Evolutionary conservation across 2,329 filamentous ascomycete species (phyloP).

Genomic region (Scedosporium apiospermum): DNA sequence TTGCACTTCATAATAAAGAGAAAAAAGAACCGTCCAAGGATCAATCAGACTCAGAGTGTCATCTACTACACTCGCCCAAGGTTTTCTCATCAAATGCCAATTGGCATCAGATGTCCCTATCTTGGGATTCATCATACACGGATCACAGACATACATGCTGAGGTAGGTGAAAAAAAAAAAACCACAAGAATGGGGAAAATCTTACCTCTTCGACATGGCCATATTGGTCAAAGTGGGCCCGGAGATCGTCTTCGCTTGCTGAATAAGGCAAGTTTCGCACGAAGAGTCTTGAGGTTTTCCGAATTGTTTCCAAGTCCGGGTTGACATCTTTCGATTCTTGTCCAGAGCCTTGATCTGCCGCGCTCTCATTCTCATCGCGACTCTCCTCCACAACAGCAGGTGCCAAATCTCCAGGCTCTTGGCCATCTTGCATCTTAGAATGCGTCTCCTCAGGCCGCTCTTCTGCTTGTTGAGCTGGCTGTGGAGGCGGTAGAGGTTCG

Average conservation of each 20-base stretch:
- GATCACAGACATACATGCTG: background rate
- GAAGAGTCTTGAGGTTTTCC: slow-evolving; percentile 70
- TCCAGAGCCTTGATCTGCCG: background rate
- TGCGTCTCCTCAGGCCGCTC: background rate
- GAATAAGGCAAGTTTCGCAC: slow-evolving; percentile 81
- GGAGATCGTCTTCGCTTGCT: slow-evolving; percentile 67
- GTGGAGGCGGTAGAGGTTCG: slow-evolving; percentile 25
- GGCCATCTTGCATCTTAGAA: background rate
- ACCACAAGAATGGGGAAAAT: slow-evolving; percentile 14
- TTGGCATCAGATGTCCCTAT: slow-evolving; percentile 99
- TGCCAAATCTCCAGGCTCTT: background rate
- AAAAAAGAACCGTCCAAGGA: slow-evolving; percentile 32
- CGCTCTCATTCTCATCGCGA: background rate
- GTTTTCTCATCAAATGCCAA: slow-evolving; percentile 75
- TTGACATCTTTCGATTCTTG: background rate
- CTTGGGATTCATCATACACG: slow-evolving; percentile 81
- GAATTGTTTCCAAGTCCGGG: slow-evolving; percentile 48
- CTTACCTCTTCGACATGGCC: slow-evolving; percentile 84
- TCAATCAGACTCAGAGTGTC: slow-evolving; percentile 46
- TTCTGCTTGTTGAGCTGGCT: background rate
- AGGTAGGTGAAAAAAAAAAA: slow-evolving; percentile 3
- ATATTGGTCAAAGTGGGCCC: slow-evolving; percentile 59
- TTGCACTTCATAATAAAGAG: slow-evolving; percentile 3
- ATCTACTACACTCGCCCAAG: slow-evolving; percentile 78
- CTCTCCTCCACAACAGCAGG: background rate